These are phyloP conservation scores for Chlamydomonas schloesseri DNA, from an alignment of 139 green algal genomes.

Conservation along the genomic window DNA sequence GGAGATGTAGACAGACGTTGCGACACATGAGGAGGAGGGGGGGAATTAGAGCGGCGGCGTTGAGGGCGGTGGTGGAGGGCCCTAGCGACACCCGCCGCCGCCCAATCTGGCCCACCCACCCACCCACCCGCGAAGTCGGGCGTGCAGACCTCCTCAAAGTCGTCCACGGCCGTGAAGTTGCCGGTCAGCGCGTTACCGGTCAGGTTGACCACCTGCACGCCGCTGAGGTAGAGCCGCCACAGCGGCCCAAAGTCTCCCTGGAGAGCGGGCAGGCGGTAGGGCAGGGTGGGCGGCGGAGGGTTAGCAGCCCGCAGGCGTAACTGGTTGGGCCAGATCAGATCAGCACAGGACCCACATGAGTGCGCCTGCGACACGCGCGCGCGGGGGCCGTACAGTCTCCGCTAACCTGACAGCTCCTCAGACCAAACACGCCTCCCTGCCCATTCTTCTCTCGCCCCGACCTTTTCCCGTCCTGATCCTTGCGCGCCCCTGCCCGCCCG, in stretches of 20 bases:
- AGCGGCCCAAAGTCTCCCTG: background rate
- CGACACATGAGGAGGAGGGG: too few species aligned
- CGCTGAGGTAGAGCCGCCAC: constrained; percentile 14
- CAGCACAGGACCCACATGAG: too few species aligned
- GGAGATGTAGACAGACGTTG: too few species aligned
- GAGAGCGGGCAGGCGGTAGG: background rate
- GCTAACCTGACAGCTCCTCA: background rate
- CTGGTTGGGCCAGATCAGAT: background rate
- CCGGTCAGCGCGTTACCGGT: constrained; percentile 31
- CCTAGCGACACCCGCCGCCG: too few species aligned
- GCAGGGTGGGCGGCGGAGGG: background rate
- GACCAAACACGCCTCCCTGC: background rate
- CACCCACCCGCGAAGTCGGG: constrained; percentile 5
- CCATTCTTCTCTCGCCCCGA: too few species aligned
- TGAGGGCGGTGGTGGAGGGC: too few species aligned
- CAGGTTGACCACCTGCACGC: constrained; percentile 29
- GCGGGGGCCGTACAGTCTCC: background rate
- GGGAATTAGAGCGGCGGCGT: background rate
- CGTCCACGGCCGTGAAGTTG: constrained; percentile 8
- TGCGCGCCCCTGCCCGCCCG: too few species aligned
- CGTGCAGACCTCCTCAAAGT: constrained; percentile 15
- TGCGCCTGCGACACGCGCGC: too few species aligned
- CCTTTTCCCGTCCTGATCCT: too few species aligned
- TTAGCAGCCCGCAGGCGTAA: background rate
- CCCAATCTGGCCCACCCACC: background rate